Evolutionary conservation across 2,329 filamentous ascomycete genomes (phyloP).

Genomic region (Colletotrichum sp.): DNA sequence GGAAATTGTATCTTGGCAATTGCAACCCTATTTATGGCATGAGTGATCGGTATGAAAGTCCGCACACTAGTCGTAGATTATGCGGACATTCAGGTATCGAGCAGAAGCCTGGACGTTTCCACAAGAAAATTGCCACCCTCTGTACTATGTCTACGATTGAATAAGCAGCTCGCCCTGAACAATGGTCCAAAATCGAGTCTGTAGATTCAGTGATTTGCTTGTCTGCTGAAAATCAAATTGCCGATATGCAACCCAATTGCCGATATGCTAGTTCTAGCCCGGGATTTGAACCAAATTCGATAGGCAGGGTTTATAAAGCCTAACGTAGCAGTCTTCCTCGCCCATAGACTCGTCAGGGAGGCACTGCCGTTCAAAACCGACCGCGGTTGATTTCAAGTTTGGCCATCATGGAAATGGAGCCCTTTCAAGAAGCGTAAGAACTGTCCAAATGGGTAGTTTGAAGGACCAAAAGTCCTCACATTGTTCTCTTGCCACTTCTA

Average conservation of each 20-base stretch:
- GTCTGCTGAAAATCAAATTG: not conserved
- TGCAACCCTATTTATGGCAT: not conserved
- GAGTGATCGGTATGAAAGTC: not conserved
- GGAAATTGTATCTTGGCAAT: not conserved
- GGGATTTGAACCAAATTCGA: not conserved
- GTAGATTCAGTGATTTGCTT: not conserved
- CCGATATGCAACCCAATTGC: not conserved
- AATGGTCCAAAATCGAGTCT: not conserved
- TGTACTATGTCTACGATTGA: no score
- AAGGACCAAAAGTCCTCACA: not conserved
- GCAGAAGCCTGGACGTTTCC: not conserved
- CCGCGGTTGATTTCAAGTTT: not conserved
- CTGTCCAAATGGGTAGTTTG: not conserved
- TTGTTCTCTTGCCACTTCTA: not conserved
- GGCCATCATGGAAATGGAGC: not conserved
- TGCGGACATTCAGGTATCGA: not conserved
- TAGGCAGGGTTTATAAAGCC: not conserved
- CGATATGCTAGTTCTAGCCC: not conserved
- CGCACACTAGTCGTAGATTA: not conserved
- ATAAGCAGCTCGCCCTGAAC: not conserved
- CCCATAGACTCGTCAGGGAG: not conserved
- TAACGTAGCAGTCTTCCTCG: not conserved
- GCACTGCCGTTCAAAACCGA: rapidly evolving
- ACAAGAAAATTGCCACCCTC: not conserved
- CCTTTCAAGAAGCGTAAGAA: not conserved